Percentiles rank a stretch among this genome's conserved stretches.
These are phyloP conservation scores for Alternaria sp. DNA, from an alignment of 2,329 filamentous ascomycete genomes.

Conservation along the genomic window DNA sequence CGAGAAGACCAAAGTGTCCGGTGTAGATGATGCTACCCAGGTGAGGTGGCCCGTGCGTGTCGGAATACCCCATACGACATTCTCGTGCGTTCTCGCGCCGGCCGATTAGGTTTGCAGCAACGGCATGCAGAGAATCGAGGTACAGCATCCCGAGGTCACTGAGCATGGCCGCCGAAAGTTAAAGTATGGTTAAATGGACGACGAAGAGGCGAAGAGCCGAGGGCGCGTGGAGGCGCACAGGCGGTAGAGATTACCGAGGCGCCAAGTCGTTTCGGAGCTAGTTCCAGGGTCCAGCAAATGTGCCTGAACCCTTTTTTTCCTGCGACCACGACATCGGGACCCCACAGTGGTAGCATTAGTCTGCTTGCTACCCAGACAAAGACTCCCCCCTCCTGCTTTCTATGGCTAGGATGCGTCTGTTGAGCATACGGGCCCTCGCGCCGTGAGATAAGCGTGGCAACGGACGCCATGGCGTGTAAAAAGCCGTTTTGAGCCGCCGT, in stretches of 20 bases:
- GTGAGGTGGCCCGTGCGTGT: background rate
- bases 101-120: background rate
- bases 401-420: background rate
- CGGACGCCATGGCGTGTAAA: background rate
- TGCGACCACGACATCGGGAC: background rate
- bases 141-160: background rate
- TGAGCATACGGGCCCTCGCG: background rate
- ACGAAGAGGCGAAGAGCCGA: background rate
- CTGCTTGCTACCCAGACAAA: background rate
- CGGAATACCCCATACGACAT: background rate
- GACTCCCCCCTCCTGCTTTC: background rate
- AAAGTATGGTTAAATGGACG: background rate
- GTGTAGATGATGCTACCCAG: background rate
- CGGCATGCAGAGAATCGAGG: background rate
- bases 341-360: background rate
- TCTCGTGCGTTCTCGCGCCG: background rate
- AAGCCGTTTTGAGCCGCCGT: background rate
- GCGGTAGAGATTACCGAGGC: background rate
- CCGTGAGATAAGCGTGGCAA: background rate
- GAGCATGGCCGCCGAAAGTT: background rate
- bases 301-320: background rate
- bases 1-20: background rate
- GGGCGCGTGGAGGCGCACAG: background rate
- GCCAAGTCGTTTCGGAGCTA: background rate
- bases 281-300: background rate